Evolutionary conservation across 441 rosid species (phyloP).

Genomic region (Arabidopsis lyrata): DNA sequence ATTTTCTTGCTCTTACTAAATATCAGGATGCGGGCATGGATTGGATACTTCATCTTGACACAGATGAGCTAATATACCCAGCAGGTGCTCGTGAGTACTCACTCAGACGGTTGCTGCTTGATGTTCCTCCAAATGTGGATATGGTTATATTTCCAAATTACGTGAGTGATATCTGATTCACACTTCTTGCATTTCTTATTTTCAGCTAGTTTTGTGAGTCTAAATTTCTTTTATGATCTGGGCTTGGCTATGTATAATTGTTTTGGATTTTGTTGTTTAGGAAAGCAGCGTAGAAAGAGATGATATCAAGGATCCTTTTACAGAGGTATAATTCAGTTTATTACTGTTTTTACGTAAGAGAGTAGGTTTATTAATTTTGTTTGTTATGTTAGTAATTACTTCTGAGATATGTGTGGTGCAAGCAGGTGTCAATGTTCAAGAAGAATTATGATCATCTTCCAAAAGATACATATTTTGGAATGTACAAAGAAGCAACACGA

Average conservation of each 20-base stretch:
- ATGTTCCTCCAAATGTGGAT: slow-evolving; percentile 75
- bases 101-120: slow-evolving; percentile 70
- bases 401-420: slow-evolving; percentile 37
- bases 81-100: slow-evolving; percentile 84
- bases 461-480: slow-evolving; percentile 80
- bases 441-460: slow-evolving; percentile 83
- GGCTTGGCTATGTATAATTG: slow-evolving; percentile 22
- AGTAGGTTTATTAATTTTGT: neutral
- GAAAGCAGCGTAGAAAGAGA: slow-evolving; percentile 78
- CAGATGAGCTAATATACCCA: slow-evolving; percentile 75
- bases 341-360: slow-evolving; percentile 10
- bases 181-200: neutral
- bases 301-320: slow-evolving; percentile 73
- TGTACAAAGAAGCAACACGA: slow-evolving; percentile 78
- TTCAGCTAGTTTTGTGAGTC: slow-evolving; percentile 19
- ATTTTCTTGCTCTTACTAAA: slow-evolving; percentile 35
- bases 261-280: slow-evolving; percentile 44
- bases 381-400: slow-evolving; percentile 14
- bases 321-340: slow-evolving; percentile 58
- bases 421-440: slow-evolving; percentile 81
- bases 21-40: slow-evolving; percentile 69
- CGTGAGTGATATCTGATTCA: slow-evolving; percentile 53
- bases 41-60: slow-evolving; percentile 83
- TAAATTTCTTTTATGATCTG: slow-evolving; percentile 23
- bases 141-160: slow-evolving; percentile 86